These are phyloP conservation scores for Penicillium verhagenii DNA, from an alignment of 495 filamentous ascomycete species.

Conservation along the genomic window DNA sequence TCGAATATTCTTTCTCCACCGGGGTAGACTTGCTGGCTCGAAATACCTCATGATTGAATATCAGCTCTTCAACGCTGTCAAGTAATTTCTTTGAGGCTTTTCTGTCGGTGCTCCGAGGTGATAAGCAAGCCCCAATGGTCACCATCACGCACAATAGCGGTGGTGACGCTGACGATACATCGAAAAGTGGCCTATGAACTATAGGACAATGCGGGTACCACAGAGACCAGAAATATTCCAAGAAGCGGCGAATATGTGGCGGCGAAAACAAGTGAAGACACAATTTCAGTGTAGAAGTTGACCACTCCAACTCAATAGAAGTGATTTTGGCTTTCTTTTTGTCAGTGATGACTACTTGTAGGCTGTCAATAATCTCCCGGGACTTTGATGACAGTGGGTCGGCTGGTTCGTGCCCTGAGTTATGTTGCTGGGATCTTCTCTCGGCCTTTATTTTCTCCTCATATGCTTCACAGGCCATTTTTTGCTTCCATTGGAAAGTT, in stretches of 20 bases:
- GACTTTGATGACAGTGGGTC: slow-evolving; percentile 12
- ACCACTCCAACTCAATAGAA: slow-evolving; percentile 11
- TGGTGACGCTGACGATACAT: not conserved
- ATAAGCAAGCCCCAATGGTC: not conserved
- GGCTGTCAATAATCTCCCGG: slow-evolving; percentile 10
- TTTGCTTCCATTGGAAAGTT: slow-evolving; percentile 19
- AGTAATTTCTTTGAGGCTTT: not conserved
- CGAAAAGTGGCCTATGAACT: not conserved
- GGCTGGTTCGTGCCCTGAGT: not conserved
- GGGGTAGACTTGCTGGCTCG: not conserved
- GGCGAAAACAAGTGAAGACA: not conserved
- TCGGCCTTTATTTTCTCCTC: not conserved
- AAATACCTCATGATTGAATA: slow-evolving; percentile 1
- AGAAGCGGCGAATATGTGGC: not conserved
- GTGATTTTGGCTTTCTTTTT: slow-evolving; percentile 12
- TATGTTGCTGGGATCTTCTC: not conserved
- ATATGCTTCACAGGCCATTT: slow-evolving; percentile 9
- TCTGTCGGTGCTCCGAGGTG: not conserved
- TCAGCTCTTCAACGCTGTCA: not conserved
- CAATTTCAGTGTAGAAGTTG: not conserved
- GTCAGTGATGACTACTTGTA: slow-evolving; percentile 11
- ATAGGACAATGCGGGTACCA: slow-evolving; percentile 5
- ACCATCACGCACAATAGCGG: not conserved
- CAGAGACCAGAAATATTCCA: not conserved
- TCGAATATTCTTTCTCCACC: not conserved